These are phyloP conservation scores for Tricholoma matsutake DNA, from an alignment of 768 basidiomycete species.

Conservation along the genomic window DNA sequence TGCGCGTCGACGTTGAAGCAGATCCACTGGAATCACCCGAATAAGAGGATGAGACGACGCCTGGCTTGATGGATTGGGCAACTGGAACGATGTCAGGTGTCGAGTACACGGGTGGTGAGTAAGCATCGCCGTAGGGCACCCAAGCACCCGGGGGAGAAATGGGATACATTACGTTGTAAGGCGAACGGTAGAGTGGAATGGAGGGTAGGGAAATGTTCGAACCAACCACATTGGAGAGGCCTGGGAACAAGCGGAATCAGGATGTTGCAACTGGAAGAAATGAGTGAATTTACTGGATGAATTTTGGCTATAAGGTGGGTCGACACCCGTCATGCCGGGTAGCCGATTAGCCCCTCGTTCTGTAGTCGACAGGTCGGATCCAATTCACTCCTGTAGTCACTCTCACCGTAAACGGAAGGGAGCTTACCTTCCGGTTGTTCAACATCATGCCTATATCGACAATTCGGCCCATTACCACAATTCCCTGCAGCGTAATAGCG, in stretches of 20 bases:
- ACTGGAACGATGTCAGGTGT: slow-evolving; percentile 1
- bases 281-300: not conserved
- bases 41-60: slow-evolving; percentile 8
- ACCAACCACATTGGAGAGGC: not conserved
- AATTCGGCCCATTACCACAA: slow-evolving; percentile 35
- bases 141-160: slow-evolving; percentile 1
- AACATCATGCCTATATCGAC: slow-evolving; percentile 35
- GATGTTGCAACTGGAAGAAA: not conserved
- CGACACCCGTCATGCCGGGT: not conserved
- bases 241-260: not conserved
- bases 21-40: slow-evolving; percentile 11
- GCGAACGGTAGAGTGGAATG: not conserved
- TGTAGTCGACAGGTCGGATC: slow-evolving; percentile 3
- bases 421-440: slow-evolving; percentile 14
- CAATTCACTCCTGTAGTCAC: not conserved
- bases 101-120: slow-evolving; percentile 9
- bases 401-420: not conserved
- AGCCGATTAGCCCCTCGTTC: not conserved
- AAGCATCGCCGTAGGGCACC: slow-evolving; percentile 4
- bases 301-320: not conserved
- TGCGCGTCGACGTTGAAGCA: slow-evolving; percentile 15
- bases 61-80: slow-evolving; percentile 8
- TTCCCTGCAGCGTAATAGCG: slow-evolving; percentile 34
- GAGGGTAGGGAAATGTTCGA: not conserved
- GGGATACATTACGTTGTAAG: slow-evolving; percentile 8